phyloP scores from a whole-genome alignment of 176 grass and related monocot genomes.

The Lolium rigidum region DNA sequence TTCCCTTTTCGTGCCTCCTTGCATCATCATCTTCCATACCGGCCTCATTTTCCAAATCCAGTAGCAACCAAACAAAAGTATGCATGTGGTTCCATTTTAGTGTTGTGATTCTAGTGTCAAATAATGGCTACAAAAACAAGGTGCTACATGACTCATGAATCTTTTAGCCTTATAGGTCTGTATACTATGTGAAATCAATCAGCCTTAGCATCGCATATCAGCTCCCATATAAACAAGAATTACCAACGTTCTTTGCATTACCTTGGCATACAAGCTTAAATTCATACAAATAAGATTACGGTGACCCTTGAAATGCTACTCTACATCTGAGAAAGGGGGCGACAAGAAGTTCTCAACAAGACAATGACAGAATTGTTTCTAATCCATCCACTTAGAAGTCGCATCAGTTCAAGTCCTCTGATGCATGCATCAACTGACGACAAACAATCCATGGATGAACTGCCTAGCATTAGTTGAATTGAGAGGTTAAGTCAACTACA shows the following conservation, averaged over 20 bases:
- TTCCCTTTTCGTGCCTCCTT: background rate
- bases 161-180: background rate
- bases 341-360: background rate
- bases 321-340: background rate
- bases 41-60: background rate
- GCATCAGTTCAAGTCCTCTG: background rate
- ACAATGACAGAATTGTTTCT: background rate
- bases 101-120: too few species aligned
- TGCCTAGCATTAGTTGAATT: constrained; percentile 23
- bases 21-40: background rate
- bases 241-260: background rate
- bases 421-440: background rate
- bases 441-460: background rate
- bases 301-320: background rate
- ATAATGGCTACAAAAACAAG: background rate
- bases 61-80: too few species aligned
- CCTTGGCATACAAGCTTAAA: background rate
- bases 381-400: background rate
- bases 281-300: background rate
- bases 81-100: too few species aligned
- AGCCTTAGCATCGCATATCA: background rate
- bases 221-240: background rate
- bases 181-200: too few species aligned
- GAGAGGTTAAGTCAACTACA: constrained; percentile 18
- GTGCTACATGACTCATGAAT: background rate